A percentile compares a stretch with the other conserved stretches of the same genome.
Conservation (phyloP, 306 rosid genomes). For the Medicago truncatula region MtrunA17r5.0-ANR NC_053045.1:60197501-60198000, state of each 20-base stretch:
- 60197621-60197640: conserved; percentile 53
- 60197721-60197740: conserved; percentile 39
- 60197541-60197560: conserved; percentile 62
- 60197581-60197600: conserved; percentile 58
- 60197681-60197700: neutral
- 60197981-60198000: neutral
- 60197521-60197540: conserved; percentile 63
- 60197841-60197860: conserved; percentile 60
- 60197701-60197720: neutral
- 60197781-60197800: conserved; percentile 48
- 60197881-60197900: neutral
- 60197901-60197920: conserved; percentile 4
- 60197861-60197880: conserved; percentile 54
- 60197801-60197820: conserved; percentile 59
- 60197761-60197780: conserved; percentile 61
- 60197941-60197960: conserved; percentile 6
- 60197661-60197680: neutral
- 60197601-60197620: conserved; percentile 59
- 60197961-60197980: neutral
- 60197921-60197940: neutral
- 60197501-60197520: conserved; percentile 61
- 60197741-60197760: conserved; percentile 59
- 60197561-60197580: conserved; percentile 60
- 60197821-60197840: conserved; percentile 65
- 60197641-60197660: neutral